Base-by-base conservation (phyloP, 2,329 filamentous ascomycete species). In the Beauveria medogensis region DNA sequence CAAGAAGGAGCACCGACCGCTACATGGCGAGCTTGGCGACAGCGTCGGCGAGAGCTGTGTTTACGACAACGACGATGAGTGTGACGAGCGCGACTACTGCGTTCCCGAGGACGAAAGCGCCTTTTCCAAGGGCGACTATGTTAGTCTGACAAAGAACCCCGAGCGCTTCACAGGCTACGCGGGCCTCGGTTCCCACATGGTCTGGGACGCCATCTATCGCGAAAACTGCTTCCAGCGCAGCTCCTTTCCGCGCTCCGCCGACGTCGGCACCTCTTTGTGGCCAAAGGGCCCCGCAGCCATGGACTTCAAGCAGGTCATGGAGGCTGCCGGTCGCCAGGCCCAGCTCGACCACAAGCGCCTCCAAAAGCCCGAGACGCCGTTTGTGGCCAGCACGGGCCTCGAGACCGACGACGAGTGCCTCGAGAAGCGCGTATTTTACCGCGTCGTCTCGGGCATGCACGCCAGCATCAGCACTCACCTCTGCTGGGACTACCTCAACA, bases 391-490 rank as follows among this genome's bases (percentile, higher is more conserved):
- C 67, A 84, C 84, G 8, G 82, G 84, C 0, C 78, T 93, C 55
- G 90, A 94, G 65, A 81, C 87, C 53, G 92, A 96, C 66, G 92
- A 97, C 67, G 90, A 96, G 70, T 99, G 94, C 69, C 78, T 99
- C 26, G 94, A 99, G 79, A 97, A 99, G 81, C 89, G 94, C n/a
- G 94, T 97, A 43, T 99, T 99, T 73, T 94, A 97, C 76, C 85
- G 92, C 7, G 86, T 99, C 64, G 86, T 99, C 64, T 96, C 92
- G 56, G 94, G 94, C 48, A 97, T 99, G 94, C 94, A 99, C 74
- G 91, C 94, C 18, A 96, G 92, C 65, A 99, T 99, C 73, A 96
- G 91, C 65, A 90, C 92, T 0, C 94, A 99, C 74, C 80, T 99
- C 47, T 99, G 94, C 82, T 94, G 90, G 86, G 90, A 97, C 69